A percentile compares a stretch with the other conserved stretches of the same genome.
Evolutionary conservation across 768 basidiomycete species (phyloP).

Genomic region (Mycena epipterygia): DNA sequence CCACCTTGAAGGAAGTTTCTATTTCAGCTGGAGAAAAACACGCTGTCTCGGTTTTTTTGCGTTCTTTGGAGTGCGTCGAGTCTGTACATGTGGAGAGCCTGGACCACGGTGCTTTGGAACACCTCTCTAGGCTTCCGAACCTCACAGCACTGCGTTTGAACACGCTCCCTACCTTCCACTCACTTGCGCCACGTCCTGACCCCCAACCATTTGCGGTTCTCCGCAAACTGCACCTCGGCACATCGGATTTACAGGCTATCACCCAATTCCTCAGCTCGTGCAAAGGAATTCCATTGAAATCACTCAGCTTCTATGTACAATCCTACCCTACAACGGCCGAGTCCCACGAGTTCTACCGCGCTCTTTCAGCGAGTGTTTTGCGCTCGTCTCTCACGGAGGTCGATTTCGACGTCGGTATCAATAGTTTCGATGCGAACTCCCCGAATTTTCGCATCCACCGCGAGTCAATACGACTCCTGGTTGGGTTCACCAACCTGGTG

Average conservation of each 20-base stretch:
- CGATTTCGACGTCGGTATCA: not conserved
- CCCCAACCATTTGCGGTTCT: conserved; percentile 20
- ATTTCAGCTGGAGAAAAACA: not conserved
- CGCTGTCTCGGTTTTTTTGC: conserved; percentile 14
- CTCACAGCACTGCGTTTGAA: conserved; percentile 4
- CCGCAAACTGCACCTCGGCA: conserved; percentile 4
- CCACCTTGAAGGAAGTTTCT: conserved; percentile 5
- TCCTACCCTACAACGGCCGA: conserved; percentile 8
- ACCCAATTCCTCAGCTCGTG: conserved; percentile 19
- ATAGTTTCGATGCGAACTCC: not conserved
- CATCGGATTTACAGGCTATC: not conserved
- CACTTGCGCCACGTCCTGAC: not conserved
- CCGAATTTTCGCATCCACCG: conserved; percentile 3
- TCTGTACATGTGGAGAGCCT: not conserved
- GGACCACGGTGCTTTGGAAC: conserved; percentile 16
- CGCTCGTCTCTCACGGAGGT: conserved; percentile 8
- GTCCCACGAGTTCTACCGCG: conserved; percentile 1
- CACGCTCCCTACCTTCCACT: not conserved
- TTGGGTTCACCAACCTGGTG: conserved; percentile 11
- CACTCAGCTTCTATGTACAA: conserved; percentile 1
- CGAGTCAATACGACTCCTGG: conserved; percentile 12
- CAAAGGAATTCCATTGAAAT: conserved; percentile 12
- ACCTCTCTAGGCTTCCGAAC: conserved; percentile 14
- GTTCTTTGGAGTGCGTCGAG: conserved; percentile 13
- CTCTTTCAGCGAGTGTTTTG: conserved; percentile 11